Conservation (phyloP, 352 stramenopile genomes). For the Globisporangium mamillatum region DNA sequence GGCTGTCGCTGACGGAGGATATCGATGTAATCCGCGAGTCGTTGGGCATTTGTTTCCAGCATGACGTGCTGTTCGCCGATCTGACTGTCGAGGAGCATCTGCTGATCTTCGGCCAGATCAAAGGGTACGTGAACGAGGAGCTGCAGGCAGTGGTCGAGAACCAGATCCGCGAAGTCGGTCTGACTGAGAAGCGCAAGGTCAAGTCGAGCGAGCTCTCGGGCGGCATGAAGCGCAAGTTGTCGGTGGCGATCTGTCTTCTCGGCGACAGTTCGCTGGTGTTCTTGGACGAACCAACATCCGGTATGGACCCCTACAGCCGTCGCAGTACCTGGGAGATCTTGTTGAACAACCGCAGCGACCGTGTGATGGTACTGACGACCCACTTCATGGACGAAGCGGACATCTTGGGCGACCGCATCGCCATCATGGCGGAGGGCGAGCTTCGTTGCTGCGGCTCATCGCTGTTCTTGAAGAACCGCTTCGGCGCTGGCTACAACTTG, state of each 20-base stretch:
- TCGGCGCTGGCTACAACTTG: background rate
- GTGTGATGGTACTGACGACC: slow-evolving; percentile 88
- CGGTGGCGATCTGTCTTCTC: background rate
- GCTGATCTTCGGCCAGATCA: background rate
- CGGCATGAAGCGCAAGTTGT: background rate
- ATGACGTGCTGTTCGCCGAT: background rate
- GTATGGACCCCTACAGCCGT: background rate
- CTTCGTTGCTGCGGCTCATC: slow-evolving; percentile 70
- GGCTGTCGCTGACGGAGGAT: background rate
- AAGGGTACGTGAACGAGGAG: background rate
- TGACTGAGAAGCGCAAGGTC: background rate
- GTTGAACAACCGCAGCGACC: slow-evolving; percentile 50
- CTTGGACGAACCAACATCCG: background rate
- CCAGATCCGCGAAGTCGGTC: background rate
- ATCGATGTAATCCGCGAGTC: background rate
- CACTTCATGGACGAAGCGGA: slow-evolving; percentile 95
- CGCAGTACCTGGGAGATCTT: slow-evolving; percentile 79
- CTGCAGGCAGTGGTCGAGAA: background rate
- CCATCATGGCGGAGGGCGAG: slow-evolving; percentile 85
- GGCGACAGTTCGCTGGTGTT: background rate
- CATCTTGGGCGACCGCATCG: slow-evolving; percentile 77
- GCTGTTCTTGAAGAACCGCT: slow-evolving; percentile 45
- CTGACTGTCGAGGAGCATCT: background rate
- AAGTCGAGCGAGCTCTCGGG: background rate
- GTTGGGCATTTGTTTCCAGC: background rate